A percentile compares a stretch with the other conserved stretches of the same genome.
Evolutionary conservation across 768 basidiomycete species (phyloP).

Genomic region (Termitomyces sp.): DNA sequence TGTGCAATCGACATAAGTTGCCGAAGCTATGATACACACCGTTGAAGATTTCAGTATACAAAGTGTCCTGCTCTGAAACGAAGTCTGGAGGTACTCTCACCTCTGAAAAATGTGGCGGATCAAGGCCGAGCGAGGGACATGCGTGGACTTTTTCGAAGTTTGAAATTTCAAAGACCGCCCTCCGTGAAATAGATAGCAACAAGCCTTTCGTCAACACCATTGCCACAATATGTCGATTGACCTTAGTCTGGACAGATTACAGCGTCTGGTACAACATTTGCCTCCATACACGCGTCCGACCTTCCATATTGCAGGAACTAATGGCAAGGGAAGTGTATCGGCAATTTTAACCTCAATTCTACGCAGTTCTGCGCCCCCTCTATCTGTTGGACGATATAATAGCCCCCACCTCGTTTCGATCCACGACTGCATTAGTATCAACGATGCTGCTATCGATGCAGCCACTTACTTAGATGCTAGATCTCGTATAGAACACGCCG

Average conservation of each 20-base stretch:
- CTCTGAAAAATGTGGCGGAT: not conserved
- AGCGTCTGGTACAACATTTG: conserved; percentile 44
- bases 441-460: conserved; percentile 45
- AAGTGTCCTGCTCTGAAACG: not conserved
- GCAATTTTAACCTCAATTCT: conserved; percentile 78
- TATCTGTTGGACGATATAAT: conserved; percentile 81
- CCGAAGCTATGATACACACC: not conserved
- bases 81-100: not conserved
- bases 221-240: conserved; percentile 52
- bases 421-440: conserved; percentile 71
- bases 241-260: conserved; percentile 58
- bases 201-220: not conserved
- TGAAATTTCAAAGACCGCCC: not conserved
- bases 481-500: conserved; percentile 39
- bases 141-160: no score
- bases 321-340: conserved; percentile 95
- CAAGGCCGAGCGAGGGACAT: not conserved
- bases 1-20: not conserved
- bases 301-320: conserved; percentile 90
- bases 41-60: not conserved
- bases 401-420: conserved; percentile 84
- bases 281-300: conserved; percentile 72
- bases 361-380: conserved; percentile 40
- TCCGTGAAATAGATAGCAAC: not conserved
- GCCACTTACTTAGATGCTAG: conserved; percentile 43